These are phyloP conservation scores for Haplosporangium sp. DNA, from an alignment of 371 early-diverging fungal species.

Conservation along the genomic window DNA sequence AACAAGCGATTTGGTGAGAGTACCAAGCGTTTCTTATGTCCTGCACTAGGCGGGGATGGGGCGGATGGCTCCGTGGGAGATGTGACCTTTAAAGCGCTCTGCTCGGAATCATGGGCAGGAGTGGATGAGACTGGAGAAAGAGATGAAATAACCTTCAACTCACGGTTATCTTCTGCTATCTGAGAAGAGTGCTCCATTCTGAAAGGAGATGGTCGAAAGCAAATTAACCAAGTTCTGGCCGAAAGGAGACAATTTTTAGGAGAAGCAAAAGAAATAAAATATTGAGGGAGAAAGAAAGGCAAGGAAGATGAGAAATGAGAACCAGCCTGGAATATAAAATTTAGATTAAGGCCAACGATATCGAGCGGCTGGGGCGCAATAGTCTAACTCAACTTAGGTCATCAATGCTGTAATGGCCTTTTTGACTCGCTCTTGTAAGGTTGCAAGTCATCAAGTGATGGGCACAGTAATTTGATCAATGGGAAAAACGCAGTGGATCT, in stretches of 20 bases:
- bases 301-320: neutral
- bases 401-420: too few relatives aligned
- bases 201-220: neutral
- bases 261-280: neutral
- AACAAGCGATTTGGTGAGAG: constrained; percentile 56
- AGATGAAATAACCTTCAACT: constrained; percentile 7
- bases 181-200: constrained; percentile 9
- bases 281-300: neutral
- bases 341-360: neutral
- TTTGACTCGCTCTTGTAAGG: too few relatives aligned
- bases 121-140: constrained; percentile 17
- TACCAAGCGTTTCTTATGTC: constrained; percentile 9
- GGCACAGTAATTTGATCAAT: neutral
- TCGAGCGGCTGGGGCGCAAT: too few relatives aligned
- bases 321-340: neutral
- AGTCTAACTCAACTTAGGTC: too few relatives aligned
- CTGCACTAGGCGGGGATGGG: neutral
- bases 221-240: neutral
- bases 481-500: neutral
- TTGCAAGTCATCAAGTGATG: neutral
- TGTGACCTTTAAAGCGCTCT: neutral
- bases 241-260: neutral
- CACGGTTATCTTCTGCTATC: constrained; percentile 2
- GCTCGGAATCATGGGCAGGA: neutral
- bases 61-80: neutral